Percentiles rank a stretch among this genome's conserved stretches.
phyloP scores from a whole-genome alignment of 805 yeast species.

The Metschnikowia picachoensis region DNA sequence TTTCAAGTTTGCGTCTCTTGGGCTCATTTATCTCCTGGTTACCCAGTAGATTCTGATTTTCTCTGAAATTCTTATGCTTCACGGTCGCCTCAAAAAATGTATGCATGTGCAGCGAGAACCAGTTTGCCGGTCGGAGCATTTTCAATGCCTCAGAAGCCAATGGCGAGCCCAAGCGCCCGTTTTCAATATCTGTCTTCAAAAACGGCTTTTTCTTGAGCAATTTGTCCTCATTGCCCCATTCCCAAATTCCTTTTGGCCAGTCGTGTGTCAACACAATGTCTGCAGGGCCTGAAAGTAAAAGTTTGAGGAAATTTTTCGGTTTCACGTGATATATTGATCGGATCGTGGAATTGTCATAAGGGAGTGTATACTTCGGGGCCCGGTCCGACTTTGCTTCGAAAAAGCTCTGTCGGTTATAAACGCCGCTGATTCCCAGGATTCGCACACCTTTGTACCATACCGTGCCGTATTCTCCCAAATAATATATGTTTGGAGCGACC shows the following conservation, averaged over 20 bases:
- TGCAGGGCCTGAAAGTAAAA: slow-evolving; percentile 38
- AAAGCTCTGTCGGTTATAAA: slow-evolving; percentile 49
- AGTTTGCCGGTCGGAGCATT: slow-evolving; percentile 56
- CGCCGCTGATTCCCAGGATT: slow-evolving; percentile 84
- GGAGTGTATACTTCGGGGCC: slow-evolving; percentile 28
- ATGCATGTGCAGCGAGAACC: slow-evolving; percentile 93
- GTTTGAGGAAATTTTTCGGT: slow-evolving; percentile 56
- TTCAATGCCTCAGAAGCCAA: slow-evolving; percentile 53
- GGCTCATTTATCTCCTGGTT: not conserved
- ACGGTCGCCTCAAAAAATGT: slow-evolving; percentile 62
- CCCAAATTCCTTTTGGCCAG: slow-evolving; percentile 84
- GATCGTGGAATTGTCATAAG: slow-evolving; percentile 44
- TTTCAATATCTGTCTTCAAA: slow-evolving; percentile 59
- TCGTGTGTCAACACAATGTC: slow-evolving; percentile 80
- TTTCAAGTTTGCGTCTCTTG: not conserved
- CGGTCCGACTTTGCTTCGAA: slow-evolving; percentile 6
- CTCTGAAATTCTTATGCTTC: slow-evolving; percentile 27
- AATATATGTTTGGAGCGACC: slow-evolving; percentile 86
- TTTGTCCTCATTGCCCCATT: slow-evolving; percentile 52
- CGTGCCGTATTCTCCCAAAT: slow-evolving; percentile 72
- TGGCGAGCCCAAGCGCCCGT: slow-evolving; percentile 68
- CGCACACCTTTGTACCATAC: slow-evolving; percentile 72
- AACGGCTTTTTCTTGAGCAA: slow-evolving; percentile 61
- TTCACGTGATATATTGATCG: slow-evolving; percentile 73
- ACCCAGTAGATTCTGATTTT: slow-evolving; percentile 8